Evolutionary conservation across 2,329 filamentous ascomycete species (phyloP).

Genomic region (Didymella arachidicola): DNA sequence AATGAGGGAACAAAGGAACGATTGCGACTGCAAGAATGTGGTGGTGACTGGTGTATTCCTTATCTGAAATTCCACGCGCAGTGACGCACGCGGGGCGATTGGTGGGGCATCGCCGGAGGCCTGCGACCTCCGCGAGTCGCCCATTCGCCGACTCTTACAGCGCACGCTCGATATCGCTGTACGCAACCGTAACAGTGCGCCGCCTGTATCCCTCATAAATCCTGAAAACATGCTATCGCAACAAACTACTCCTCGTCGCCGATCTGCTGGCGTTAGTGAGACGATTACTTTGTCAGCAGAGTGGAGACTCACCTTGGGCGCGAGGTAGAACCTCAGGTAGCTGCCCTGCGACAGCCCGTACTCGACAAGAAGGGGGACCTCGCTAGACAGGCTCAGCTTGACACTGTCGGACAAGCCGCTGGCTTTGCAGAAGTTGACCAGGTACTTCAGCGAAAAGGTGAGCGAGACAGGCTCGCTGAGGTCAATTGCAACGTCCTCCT

Average conservation of each 20-base stretch:
- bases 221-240: slow-evolving; percentile 39
- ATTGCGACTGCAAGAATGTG: not conserved
- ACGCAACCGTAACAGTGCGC: slow-evolving; percentile 41
- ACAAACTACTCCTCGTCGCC: slow-evolving; percentile 67
- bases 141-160: slow-evolving; percentile 20
- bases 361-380: slow-evolving; percentile 95
- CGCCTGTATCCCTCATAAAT: slow-evolving; percentile 33
- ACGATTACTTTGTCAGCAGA: no score
- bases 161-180: slow-evolving; percentile 15
- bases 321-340: slow-evolving; percentile 96
- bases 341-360: slow-evolving; percentile 85
- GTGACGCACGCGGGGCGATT: slow-evolving; percentile 47
- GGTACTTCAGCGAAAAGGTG: slow-evolving; percentile 98
- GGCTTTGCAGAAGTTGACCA: slow-evolving; percentile 99
- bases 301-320: slow-evolving; percentile 77
- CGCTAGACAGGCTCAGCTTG: slow-evolving; percentile 92
- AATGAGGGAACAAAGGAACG: not conserved
- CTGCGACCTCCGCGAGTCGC: slow-evolving; percentile 25
- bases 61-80: slow-evolving; percentile 46
- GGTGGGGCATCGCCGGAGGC: slow-evolving; percentile 34
- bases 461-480: slow-evolving; percentile 91
- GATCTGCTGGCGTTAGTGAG: slow-evolving; percentile 65
- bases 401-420: slow-evolving; percentile 81
- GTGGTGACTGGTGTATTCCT: slow-evolving; percentile 37
- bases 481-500: slow-evolving; percentile 85